A percentile compares a stretch with the other conserved stretches of the same genome.
Conservation (phyloP, 2,329 filamentous ascomycete species). For the Cryphonectria parasitica region DNA sequence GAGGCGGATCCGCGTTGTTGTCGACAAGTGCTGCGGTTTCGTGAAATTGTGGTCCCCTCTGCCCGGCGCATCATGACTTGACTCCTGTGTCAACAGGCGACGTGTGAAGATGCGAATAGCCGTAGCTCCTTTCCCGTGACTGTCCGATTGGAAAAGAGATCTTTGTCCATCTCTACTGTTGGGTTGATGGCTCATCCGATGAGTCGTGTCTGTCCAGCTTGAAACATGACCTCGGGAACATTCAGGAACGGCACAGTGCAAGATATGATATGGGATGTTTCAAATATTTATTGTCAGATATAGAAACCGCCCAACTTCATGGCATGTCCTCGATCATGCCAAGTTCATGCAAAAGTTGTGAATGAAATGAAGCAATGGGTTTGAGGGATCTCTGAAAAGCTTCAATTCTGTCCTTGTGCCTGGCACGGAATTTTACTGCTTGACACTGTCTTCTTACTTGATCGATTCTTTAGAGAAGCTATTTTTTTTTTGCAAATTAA, state of each 20-base stretch:
- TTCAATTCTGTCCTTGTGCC: not conserved
- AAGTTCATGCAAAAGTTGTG: not conserved
- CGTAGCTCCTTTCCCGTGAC: not conserved
- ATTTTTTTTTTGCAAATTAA: not conserved
- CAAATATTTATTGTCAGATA: not conserved
- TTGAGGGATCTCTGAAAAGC: not conserved
- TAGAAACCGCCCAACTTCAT: not conserved
- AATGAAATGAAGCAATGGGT: not conserved
- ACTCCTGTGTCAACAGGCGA: not conserved
- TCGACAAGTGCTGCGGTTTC: constrained; percentile 6
- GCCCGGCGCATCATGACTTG: not conserved
- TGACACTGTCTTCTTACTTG: not conserved
- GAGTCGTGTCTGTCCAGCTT: not conserved
- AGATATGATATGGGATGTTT: not conserved
- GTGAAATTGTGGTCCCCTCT: constrained; percentile 2
- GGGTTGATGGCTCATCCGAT: not conserved
- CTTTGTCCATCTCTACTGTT: not conserved
- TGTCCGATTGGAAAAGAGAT: not conserved
- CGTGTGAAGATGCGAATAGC: not conserved
- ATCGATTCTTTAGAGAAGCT: not conserved
- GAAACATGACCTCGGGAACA: not conserved
- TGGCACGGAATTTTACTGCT: not conserved
- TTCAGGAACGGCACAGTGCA: not conserved
- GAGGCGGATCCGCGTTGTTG: not conserved
- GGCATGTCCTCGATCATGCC: not conserved